phyloP scores from a whole-genome alignment of 2,329 filamentous ascomycete species.

The Penicillium sp. region DNA sequence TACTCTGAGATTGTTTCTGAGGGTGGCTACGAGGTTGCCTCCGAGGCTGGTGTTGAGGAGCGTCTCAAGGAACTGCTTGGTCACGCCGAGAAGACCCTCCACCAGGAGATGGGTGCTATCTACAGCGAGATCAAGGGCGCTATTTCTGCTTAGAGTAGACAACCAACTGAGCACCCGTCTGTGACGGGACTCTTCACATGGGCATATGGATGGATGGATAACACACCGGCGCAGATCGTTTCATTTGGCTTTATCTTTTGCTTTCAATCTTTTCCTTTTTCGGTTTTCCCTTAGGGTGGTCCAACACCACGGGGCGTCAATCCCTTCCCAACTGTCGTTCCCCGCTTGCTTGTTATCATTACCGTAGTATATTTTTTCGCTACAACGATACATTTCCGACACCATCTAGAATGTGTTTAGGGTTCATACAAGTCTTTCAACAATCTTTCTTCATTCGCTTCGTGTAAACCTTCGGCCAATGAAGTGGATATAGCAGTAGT shows the following conservation, averaged over 20 bases:
- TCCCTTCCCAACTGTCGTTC: slow-evolving; percentile 23
- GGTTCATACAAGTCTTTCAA: slow-evolving; percentile 1
- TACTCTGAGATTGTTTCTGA: slow-evolving; percentile 77
- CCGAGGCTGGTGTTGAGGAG: slow-evolving; percentile 32
- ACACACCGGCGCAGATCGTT: slow-evolving; percentile 30
- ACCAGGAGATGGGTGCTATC: slow-evolving; percentile 49
- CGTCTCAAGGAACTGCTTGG: slow-evolving; percentile 46
- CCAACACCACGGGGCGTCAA: slow-evolving; percentile 18
- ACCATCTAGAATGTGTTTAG: slow-evolving; percentile 26
- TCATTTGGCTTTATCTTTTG: slow-evolving; percentile 13
- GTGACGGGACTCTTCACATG: slow-evolving; percentile 17
- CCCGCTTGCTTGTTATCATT: slow-evolving; percentile 22
- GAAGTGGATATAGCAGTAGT: background rate
- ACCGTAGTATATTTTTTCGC: slow-evolving; percentile 31
- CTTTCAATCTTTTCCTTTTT: background rate
- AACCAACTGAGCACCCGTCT: slow-evolving; percentile 17
- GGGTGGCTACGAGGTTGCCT: slow-evolving; percentile 65
- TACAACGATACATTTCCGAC: slow-evolving; percentile 21
- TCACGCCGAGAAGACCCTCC: slow-evolving; percentile 49
- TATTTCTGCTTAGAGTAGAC: slow-evolving; percentile 47
- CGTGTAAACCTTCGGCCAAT: background rate
- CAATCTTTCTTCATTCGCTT: background rate
- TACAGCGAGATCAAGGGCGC: slow-evolving; percentile 46
- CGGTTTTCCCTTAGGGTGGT: slow-evolving; percentile 14
- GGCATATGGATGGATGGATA: slow-evolving; percentile 29